Percentiles rank a stretch among this genome's conserved stretches.
Conservation (phyloP, 257 asterid genomes). For the Nicotiana tabacum region DNA sequence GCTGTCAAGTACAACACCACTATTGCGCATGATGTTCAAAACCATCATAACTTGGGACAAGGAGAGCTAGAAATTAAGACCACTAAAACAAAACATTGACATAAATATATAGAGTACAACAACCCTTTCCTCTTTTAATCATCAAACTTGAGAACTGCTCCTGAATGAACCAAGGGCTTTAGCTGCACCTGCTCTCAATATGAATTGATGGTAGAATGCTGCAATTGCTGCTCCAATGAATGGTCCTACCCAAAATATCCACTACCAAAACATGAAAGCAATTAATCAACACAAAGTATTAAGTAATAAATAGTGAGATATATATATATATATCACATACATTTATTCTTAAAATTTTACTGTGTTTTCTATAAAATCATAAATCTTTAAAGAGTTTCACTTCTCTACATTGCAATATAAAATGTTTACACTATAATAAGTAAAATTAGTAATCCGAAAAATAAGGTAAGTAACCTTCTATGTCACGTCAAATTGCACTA, state of each 20-base stretch:
- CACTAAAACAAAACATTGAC: not conserved
- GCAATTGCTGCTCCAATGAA: conserved; percentile 71
- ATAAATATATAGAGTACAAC: not conserved
- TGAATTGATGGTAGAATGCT: conserved; percentile 71
- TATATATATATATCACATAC: not conserved
- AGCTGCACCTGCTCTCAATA: conserved; percentile 70
- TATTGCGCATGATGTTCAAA: not conserved
- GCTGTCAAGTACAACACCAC: not conserved
- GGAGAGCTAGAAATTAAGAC: not conserved
- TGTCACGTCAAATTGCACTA: not conserved
- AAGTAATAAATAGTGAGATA: not conserved
- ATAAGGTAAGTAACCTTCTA: not conserved
- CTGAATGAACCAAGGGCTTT: conserved; percentile 74
- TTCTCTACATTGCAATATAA: too few relatives aligned
- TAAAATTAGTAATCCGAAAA: too few relatives aligned
- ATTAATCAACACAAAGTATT: not conserved
- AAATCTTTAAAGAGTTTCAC: not conserved
- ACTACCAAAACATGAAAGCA: conserved; percentile 26
- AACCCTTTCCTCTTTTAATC: not conserved
- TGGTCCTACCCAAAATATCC: conserved; percentile 84
- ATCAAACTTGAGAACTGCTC: conserved; percentile 38
- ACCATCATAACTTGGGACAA: not conserved
- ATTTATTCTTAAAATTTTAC: too few relatives aligned
- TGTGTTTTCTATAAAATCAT: not conserved
- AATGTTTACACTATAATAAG: not conserved